phyloP scores from a whole-genome alignment of 192 early-diverging fungal species.

The Phlyctochytrium bullatum region DNA sequence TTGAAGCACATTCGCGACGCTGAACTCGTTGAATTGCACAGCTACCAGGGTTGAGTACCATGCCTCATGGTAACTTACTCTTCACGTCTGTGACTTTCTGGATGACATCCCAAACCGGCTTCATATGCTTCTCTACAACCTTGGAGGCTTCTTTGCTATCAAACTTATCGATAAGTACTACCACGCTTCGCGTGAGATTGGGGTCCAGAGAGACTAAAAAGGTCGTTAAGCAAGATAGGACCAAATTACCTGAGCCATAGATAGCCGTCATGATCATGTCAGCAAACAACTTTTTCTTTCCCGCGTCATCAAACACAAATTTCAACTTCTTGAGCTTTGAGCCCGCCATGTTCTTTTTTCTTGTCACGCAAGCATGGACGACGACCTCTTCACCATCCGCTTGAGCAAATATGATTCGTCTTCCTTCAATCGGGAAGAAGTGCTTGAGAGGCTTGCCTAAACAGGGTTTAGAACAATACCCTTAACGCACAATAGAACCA shows the following conservation, averaged over 20 bases:
- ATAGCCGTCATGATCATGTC: conserved; percentile 33
- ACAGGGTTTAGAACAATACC: not conserved
- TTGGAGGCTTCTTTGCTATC: conserved; percentile 42
- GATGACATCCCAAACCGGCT: conserved; percentile 41
- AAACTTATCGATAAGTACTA: conserved; percentile 50
- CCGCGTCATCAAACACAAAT: conserved; percentile 24
- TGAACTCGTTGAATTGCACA: conserved; percentile 53
- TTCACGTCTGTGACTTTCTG: conserved; percentile 39
- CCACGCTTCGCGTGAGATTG: conserved; percentile 21
- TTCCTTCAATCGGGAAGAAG: conserved; percentile 41
- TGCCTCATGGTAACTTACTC: conserved; percentile 26
- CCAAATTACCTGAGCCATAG: conserved; percentile 38
- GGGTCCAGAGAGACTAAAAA: conserved; percentile 14
- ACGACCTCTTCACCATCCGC: conserved; percentile 23
- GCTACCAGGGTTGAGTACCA: conserved; percentile 7
- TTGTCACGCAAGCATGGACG: conserved; percentile 33
- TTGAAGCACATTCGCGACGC: conserved; percentile 43
- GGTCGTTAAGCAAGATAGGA: not conserved
- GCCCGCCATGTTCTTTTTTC: conserved; percentile 38
- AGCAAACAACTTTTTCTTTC: conserved; percentile 28
- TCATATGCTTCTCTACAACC: conserved; percentile 50
- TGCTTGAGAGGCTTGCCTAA: conserved; percentile 17
- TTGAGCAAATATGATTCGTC: conserved; percentile 35
- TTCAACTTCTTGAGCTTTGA: conserved; percentile 46
- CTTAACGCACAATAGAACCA: not conserved